Conservation (phyloP, 768 basidiomycete species). For the Lentinula guzmanii region DNA sequence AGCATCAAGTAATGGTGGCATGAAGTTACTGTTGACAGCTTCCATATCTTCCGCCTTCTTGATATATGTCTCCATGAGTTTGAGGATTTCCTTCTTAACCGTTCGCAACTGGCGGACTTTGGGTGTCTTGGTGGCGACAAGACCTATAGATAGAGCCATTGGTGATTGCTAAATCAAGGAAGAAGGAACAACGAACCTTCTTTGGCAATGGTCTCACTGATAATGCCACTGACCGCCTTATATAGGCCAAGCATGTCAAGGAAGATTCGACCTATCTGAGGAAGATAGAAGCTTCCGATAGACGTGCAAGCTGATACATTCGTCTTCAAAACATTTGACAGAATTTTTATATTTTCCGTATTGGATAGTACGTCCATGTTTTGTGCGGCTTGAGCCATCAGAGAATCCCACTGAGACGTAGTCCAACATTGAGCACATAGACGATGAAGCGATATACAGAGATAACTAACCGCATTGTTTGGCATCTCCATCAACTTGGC, state of each 20-base stretch:
- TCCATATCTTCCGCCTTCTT: constrained; percentile 97
- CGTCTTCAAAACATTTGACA: constrained; percentile 95
- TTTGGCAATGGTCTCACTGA: constrained; percentile 85
- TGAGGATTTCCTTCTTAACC: constrained; percentile 97
- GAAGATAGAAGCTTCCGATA: constrained; percentile 94
- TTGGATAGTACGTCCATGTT: constrained; percentile 90
- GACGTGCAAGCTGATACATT: constrained; percentile 97
- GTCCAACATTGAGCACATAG: not conserved
- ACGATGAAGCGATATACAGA: not conserved
- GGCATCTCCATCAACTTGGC: constrained; percentile 95
- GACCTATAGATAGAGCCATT: constrained; percentile 38
- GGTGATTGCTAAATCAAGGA: constrained; percentile 2
- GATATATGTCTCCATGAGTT: constrained; percentile 96
- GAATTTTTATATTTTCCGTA: constrained; percentile 92
- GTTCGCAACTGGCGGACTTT: constrained; percentile 92
- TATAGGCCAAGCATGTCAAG: constrained; percentile 97
- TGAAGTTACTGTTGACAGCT: constrained; percentile 84
- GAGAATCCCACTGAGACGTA: constrained; percentile 78
- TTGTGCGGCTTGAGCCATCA: constrained; percentile 93
- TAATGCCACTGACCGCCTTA: constrained; percentile 94
- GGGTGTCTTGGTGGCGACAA: constrained; percentile 93
- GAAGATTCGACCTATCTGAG: constrained; percentile 95
- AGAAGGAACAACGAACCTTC: constrained; percentile 48
- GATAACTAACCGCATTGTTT: constrained; percentile 77
- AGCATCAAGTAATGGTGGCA: constrained; percentile 92